Evolutionary conservation across 2,329 filamentous ascomycete species (phyloP).

Genomic region (Helotiales sp.): DNA sequence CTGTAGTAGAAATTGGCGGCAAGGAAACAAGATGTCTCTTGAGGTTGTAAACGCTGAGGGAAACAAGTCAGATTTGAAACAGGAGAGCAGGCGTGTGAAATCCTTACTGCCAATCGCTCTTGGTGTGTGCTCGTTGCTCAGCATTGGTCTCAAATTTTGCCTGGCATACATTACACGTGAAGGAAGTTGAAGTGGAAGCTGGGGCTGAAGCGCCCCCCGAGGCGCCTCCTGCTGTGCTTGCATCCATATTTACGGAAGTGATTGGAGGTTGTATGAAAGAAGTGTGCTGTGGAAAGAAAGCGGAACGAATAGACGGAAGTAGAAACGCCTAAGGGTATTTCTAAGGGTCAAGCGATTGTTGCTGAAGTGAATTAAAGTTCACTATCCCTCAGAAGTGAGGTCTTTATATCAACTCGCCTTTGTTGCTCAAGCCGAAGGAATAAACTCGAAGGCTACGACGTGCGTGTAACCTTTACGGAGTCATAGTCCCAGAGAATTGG

Average conservation of each 20-base stretch:
- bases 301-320: neutral
- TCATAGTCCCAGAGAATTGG: neutral
- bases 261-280: neutral
- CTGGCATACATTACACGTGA: conserved; percentile 9
- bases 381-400: neutral
- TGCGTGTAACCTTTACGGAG: neutral
- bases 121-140: conserved; percentile 15
- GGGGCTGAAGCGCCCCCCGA: neutral
- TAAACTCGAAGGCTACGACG: neutral
- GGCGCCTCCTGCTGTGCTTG: neutral
- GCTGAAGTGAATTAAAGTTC: neutral
- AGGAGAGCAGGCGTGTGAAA: neutral
- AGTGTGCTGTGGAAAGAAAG: neutral
- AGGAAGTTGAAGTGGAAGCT: neutral
- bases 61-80: neutral
- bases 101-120: conserved; percentile 20
- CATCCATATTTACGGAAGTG: neutral
- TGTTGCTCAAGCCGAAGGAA: neutral
- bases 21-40: conserved; percentile 22
- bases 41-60: conserved; percentile 24
- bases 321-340: conserved; percentile 11
- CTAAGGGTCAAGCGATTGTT: neutral
- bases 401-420: neutral
- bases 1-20: conserved; percentile 13
- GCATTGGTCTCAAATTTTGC: conserved; percentile 11